phyloP scores from a whole-genome alignment of 352 stramenopile species.

The Globisporangium paroecandrum region DNA sequence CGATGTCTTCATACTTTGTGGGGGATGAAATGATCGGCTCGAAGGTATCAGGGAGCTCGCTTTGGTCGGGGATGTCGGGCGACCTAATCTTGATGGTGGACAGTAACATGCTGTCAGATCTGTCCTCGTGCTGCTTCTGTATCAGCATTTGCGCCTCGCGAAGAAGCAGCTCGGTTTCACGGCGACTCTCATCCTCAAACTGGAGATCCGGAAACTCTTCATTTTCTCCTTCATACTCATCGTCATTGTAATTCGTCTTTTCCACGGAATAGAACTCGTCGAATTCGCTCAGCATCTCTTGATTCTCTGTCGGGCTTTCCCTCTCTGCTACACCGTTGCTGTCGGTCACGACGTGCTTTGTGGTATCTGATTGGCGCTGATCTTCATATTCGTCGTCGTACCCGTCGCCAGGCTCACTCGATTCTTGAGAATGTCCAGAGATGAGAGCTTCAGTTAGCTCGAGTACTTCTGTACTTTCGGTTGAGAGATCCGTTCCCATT shows the following conservation, averaged over 20 bases:
- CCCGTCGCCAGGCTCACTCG: slow-evolving; percentile 7
- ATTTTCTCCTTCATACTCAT: slow-evolving; percentile 12
- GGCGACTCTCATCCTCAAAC: slow-evolving; percentile 21
- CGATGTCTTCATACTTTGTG: neutral
- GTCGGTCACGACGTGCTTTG: too few species aligned
- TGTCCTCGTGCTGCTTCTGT: slow-evolving; percentile 16
- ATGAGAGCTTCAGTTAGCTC: neutral
- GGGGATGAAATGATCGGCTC: neutral
- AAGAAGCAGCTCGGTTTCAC: slow-evolving; percentile 38
- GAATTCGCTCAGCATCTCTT: neutral
- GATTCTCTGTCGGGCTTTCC: neutral
- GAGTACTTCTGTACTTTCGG: neutral
- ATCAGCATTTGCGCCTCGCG: slow-evolving; percentile 39
- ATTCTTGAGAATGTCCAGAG: neutral
- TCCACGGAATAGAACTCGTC: neutral
- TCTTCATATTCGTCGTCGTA: slow-evolving; percentile 17
- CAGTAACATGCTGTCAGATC: neutral
- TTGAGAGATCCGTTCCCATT: neutral
- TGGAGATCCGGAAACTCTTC: slow-evolving; percentile 5
- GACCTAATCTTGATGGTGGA: neutral
- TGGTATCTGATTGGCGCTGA: neutral
- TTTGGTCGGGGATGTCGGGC: neutral
- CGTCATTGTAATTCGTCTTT: slow-evolving; percentile 21
- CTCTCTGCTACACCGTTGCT: neutral
- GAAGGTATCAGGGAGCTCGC: neutral